A percentile compares a stretch with the other conserved stretches of the same genome.
Evolutionary conservation across 2,329 filamentous ascomycete species (phyloP).

Genomic region (Fusarium albosuccineum): DNA sequence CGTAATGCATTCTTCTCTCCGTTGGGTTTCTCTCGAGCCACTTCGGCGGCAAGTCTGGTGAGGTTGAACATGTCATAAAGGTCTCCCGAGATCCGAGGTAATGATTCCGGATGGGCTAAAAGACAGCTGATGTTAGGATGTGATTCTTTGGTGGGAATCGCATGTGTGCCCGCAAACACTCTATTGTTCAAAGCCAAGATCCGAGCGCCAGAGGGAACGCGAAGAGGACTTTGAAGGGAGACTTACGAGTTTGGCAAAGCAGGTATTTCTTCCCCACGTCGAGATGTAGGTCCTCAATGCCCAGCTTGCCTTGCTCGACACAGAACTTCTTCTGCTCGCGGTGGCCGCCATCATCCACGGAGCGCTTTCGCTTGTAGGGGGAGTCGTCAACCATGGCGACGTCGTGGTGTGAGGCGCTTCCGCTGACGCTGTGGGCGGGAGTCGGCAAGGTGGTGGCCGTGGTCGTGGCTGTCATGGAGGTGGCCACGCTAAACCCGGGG

Average conservation of each 20-base stretch:
- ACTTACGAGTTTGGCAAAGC: conserved; percentile 76
- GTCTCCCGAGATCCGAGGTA: conserved; percentile 66
- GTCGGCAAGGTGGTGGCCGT: conserved; percentile 70
- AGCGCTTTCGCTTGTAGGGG: conserved; percentile 73
- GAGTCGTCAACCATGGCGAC: conserved; percentile 65
- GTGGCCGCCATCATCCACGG: conserved; percentile 67
- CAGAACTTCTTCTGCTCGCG: conserved; percentile 73
- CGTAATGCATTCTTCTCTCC: conserved; percentile 76
- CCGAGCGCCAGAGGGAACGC: conserved; percentile 43
- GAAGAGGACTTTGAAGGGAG: conserved; percentile 60
- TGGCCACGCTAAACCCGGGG: conserved; percentile 63
- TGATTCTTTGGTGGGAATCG: conserved; percentile 46
- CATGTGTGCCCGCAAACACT: conserved; percentile 38
- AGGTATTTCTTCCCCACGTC: conserved; percentile 77
- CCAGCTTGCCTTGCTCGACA: conserved; percentile 70
- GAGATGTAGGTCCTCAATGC: conserved; percentile 74
- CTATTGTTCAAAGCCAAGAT: conserved; percentile 39
- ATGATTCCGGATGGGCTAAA: conserved; percentile 62
- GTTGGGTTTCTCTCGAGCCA: conserved; percentile 73
- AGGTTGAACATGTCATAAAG: conserved; percentile 71
- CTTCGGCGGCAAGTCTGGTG: conserved; percentile 68
- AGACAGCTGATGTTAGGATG: conserved; percentile 61
- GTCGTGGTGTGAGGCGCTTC: conserved; percentile 60
- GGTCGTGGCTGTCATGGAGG: conserved; percentile 64
- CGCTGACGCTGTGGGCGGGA: conserved; percentile 73